Evolutionary conservation across 768 basidiomycete genomes (phyloP).

Genomic region (Mrakia gelida): DNA sequence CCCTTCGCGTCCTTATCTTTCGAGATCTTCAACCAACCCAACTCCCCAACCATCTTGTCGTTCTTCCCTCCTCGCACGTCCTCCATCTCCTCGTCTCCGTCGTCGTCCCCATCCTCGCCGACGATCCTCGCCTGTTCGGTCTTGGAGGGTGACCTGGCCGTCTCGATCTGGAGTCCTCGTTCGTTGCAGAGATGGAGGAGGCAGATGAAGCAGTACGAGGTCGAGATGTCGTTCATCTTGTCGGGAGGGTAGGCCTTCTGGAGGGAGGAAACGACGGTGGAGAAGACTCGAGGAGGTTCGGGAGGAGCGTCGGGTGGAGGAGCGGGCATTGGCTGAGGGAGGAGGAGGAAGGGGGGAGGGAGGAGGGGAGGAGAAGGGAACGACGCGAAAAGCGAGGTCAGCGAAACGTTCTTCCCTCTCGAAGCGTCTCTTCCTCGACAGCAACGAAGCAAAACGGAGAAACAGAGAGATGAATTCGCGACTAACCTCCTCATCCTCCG

Average conservation of each 20-base stretch:
- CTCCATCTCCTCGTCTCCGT: background rate
- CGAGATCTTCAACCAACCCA: constrained; percentile 32
- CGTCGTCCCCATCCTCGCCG: background rate
- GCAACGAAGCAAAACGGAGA: too few relatives aligned
- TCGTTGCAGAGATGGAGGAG: constrained; percentile 94
- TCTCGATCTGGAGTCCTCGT: constrained; percentile 77
- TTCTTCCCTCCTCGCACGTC: background rate
- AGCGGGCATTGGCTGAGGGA: constrained; percentile 19
- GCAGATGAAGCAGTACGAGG: constrained; percentile 99
- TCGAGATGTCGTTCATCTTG: constrained; percentile 97
- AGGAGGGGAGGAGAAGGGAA: background rate
- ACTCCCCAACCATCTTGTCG: constrained; percentile 28
- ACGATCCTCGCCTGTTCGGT: constrained; percentile 5
- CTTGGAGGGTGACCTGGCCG: constrained; percentile 36
- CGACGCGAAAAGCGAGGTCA: background rate
- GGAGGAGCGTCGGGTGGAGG: constrained; percentile 33
- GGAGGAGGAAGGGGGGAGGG: too few relatives aligned
- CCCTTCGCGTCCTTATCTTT: constrained; percentile 32
- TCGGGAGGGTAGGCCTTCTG: constrained; percentile 79
- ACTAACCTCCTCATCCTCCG: constrained; percentile 43
- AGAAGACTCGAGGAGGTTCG: constrained; percentile 41
- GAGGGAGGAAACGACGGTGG: constrained; percentile 71
- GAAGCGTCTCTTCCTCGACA: too few relatives aligned
- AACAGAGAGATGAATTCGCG: background rate
- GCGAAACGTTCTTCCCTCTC: background rate